Base-by-base conservation (phyloP, 768 basidiomycete species). In the Pleurotus sapidus region DNA sequence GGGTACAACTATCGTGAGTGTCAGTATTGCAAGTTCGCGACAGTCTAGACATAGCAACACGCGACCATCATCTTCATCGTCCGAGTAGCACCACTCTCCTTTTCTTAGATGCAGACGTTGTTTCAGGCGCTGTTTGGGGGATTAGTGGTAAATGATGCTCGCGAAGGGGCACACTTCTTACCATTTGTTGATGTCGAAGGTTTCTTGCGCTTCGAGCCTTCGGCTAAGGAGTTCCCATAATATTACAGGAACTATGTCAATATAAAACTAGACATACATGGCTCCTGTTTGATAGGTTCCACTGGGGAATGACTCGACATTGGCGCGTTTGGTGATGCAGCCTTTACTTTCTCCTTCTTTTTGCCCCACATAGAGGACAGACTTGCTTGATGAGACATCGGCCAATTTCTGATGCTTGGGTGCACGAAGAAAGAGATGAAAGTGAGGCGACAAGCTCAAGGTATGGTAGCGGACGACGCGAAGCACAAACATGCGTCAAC, bases 361-460 rank as follows among this genome's bases (percentile, higher is more conserved):
- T 72, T 75, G 8, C 75, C 77, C 89, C 89, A 93, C 75, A 91
- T 78, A 55, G 91, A 88, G 57, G 82, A 77, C 39, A 94, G 80
- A 64, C 76, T 91, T n/a, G 90, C 77, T 68, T 94, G 91, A 57
- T 91, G 89, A 5, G 87, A 84, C 0, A 88, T 87, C n/a, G 3
- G 86, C 69, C 25, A 82, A 67, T 70, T 89, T 91, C n/a, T 66
- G 61, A 25, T 78, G 78, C 61, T 79, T 79, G 0, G 91, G 88
- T 88, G 91, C 89, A 57, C 79, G 75, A 56, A 92, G 84, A 76
- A 91, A 93, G 65, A 83, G 89, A 90, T 93, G 60, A 7, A 38
- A 11, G 2, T 7, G 34, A 39, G 30, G 42, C 4, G 38, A 37
- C 9, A 57, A 24, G 15, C 25, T 54, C 9, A 39, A 54, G 37